Evolutionary conservation across 805 yeast species (phyloP).

Genomic region (Ogataea wickerhamii): DNA sequence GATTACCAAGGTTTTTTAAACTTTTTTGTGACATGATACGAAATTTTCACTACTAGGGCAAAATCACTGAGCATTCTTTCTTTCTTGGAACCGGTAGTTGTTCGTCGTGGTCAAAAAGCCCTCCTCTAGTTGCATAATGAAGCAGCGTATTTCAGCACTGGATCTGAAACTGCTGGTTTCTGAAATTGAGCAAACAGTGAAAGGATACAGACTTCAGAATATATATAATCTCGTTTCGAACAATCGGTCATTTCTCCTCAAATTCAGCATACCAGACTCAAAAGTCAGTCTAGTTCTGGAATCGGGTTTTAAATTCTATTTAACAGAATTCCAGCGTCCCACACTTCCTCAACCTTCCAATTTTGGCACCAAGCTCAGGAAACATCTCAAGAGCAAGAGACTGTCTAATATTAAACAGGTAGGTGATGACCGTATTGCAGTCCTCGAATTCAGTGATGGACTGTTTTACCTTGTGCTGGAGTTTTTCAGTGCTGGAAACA

Average conservation of each 20-base stretch:
- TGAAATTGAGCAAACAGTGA: conserved; percentile 58
- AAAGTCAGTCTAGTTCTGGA: conserved; percentile 74
- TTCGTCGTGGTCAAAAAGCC: no score
- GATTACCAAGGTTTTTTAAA: no score
- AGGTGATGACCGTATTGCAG: conserved; percentile 77
- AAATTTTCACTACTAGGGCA: no score
- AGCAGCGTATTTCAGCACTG: conserved; percentile 85
- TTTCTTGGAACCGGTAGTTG: no score
- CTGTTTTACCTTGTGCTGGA: conserved; percentile 73
- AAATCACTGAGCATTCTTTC: no score
- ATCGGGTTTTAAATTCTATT: conserved; percentile 78
- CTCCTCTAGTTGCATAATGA: no score
- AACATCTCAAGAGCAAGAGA: conserved; percentile 78
- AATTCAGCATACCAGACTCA: conserved; percentile 80
- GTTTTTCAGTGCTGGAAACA: conserved; percentile 93
- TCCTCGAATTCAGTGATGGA: conserved; percentile 83
- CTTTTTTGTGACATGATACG: no score
- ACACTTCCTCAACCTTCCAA: conserved; percentile 79
- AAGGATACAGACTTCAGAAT: conserved; percentile 73
- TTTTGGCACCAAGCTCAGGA: conserved; percentile 81
- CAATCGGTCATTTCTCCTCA: conserved; percentile 67
- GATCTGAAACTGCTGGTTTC: conserved; percentile 70
- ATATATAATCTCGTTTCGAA: conserved; percentile 77
- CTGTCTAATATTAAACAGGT: conserved; percentile 70
- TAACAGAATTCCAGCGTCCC: conserved; percentile 77